Evolutionary conservation across 305 asterid species (phyloP), one percentile per base, ranked within the genome.

Genomic region (Fraxinus platypoda): DNA sequence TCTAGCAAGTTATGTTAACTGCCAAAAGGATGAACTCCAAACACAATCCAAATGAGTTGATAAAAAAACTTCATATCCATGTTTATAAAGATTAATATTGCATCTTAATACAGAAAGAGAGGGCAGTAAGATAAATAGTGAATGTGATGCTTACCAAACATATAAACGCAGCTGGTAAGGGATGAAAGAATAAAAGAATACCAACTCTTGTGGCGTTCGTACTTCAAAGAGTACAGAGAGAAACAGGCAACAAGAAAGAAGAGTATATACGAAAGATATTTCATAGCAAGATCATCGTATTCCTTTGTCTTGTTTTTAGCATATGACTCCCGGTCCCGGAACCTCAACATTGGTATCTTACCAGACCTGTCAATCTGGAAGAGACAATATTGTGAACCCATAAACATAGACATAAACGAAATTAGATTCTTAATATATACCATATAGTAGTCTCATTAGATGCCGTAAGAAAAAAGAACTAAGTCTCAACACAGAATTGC

Each of bases 181-280:
- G 99, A 96, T 74, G 97, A 92, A 57, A 96, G 98, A 84, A 96
- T 94, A 97, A 98, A 96, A 43, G 99, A 96, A 82, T 96, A 96
- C 99, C 99, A 96, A 91, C 98, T 96, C 93, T 86, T 94, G 91
- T 96, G 98, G 72, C 90, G 94, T 80, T 96, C 99, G 49, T 94
- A 96, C 92, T 87, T 96, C 35, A 96, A 87, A 85, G 99, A 96
- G 88, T 96, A 96, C 64, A 96, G 35, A 13, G 98, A 80, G 86
- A 91, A 93, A 90, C 99, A 89, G 76, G 80, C 91, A 26, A 90
- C 97, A 30, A 95, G 96, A 46, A 94, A 87, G 85, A 95, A 74
- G 83, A 95, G 92, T 77, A 94, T 95, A 84, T 95, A 95, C 66
- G 98, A 81, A 92, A 95, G 87, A 89, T 95, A 94, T 90, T 95